These are phyloP conservation scores for Scenedesmus sp. DNA, from an alignment of 163 green algal genomes.

Conservation along the genomic window DNA sequence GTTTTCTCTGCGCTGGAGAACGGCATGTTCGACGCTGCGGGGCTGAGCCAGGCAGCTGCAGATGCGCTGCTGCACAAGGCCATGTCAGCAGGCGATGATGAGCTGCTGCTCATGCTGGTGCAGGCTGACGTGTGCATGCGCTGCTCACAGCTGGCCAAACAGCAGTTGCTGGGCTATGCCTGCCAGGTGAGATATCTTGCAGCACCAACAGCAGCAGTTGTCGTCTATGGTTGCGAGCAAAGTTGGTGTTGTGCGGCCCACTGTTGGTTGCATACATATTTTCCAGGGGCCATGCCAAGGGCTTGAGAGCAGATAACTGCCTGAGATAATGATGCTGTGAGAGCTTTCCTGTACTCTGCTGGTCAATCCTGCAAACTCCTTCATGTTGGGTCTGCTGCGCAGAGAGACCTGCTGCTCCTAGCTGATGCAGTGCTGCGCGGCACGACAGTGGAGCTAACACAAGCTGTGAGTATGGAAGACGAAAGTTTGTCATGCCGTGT, in stretches of 20 bases:
- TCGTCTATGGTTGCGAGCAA: neutral
- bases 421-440: neutral
- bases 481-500: neutral
- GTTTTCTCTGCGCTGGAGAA: slow-evolving; percentile 4
- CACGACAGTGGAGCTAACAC: slow-evolving; percentile 16
- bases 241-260: no score
- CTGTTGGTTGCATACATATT: no score
- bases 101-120: slow-evolving; percentile 34
- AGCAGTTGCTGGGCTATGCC: slow-evolving; percentile 18
- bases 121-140: neutral
- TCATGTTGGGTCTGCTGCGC: neutral
- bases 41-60: neutral
- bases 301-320: no score
- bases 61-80: slow-evolving; percentile 1
- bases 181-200: neutral
- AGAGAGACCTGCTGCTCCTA: neutral
- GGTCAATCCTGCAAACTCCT: neutral
- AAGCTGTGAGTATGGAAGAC: neutral
- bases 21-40: neutral
- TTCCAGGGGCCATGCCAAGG: no score
- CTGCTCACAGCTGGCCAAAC: neutral
- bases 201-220: neutral
- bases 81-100: slow-evolving; percentile 20
- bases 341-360: neutral
- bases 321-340: neutral